Percentiles rank a stretch among this genome's conserved stretches.
Evolutionary conservation across 352 stramenopile genomes (phyloP).

Genomic region (Sclerospora graminicola): DNA sequence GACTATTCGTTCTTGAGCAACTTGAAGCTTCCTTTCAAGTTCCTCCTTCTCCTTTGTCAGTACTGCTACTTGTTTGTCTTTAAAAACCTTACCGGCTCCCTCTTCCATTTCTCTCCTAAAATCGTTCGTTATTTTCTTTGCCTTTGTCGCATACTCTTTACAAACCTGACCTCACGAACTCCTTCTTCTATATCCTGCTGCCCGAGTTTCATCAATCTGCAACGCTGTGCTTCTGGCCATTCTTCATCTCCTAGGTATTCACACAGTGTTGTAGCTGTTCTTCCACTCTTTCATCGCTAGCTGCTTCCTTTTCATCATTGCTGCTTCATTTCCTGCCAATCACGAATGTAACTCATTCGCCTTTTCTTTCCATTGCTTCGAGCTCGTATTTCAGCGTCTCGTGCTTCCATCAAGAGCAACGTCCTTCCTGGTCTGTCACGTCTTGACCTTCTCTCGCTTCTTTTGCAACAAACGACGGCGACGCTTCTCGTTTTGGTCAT

Average conservation of each 20-base stretch:
- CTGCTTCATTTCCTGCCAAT: conserved; percentile 31
- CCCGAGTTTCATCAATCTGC: conserved; percentile 66
- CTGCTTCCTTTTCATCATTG: conserved; percentile 34
- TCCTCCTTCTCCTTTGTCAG: conserved; percentile 24
- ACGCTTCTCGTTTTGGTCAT: conserved; percentile 8
- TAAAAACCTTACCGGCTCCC: not conserved
- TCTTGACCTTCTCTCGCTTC: conserved; percentile 7
- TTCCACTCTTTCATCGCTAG: conserved; percentile 36
- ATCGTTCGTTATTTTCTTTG: conserved; percentile 28
- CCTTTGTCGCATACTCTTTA: conserved; percentile 43
- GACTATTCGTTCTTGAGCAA: conserved; percentile 1
- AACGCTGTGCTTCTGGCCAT: conserved; percentile 53
- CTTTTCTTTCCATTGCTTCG: conserved; percentile 63
- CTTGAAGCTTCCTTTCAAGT: conserved; percentile 15
- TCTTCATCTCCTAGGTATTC: conserved; percentile 66
- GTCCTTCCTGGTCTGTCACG: conserved; percentile 27
- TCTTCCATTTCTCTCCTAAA: conserved; percentile 19
- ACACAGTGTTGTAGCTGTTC: conserved; percentile 53
- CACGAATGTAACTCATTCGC: conserved; percentile 46
- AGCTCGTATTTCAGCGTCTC: conserved; percentile 32
- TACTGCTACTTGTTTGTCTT: conserved; percentile 3
- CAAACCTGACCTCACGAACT: conserved; percentile 50
- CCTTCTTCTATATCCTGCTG: conserved; percentile 62
- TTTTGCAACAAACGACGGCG: not conserved
- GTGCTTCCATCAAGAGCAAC: conserved; percentile 30